Evolutionary conservation across 345 rosid species (phyloP), one percentile per base, ranked within the genome.

Genomic region (Linum trigynum): DNA sequence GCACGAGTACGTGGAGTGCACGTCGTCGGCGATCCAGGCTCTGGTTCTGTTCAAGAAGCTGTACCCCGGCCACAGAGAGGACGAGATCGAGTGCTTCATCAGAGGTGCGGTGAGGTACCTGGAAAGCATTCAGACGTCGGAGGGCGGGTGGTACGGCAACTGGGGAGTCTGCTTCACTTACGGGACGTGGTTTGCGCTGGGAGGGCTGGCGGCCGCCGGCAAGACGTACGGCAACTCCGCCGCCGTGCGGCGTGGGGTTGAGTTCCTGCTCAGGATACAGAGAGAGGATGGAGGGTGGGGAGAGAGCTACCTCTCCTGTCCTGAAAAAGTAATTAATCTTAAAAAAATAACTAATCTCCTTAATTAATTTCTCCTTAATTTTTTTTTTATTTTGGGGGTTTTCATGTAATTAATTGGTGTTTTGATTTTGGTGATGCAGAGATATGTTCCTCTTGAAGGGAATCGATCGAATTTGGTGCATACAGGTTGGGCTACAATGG

Each of bases 1-100:
- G 69, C 64, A 43, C 5, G 84, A 75, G 10, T 73, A 69, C 9
- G 64, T 73, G 2, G 89, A 86, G 72, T 82, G 92, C 69, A 86
- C 92, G 0, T 63, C 84, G 43, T 41, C 88, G 12, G 81, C 75
- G 40, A 43, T 78, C 36, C 81, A 80, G 51, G 76, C 80, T 3
- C 61, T 83, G 11, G 75, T 76, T 70, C 40, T 82, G 63, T 80
- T 84, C 59, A 75, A 74, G 57, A 70, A 75, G 75, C 64, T 75
- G 3, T 69, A 75, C 63, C 85, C 86, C 0, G 72, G 60, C 35
- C 86, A 85, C 65, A 77, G 69, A 67, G 71, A 53, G 55, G 66
- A 68, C 57, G 85, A 80, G 71, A 80, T 84, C 12, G 67, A 51
- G 9, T 69, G n/a, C 38, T 76, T 71, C 36, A 75, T 82, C 5